Base-by-base conservation (phyloP, 2,329 filamentous ascomycete genomes). In the Aulographum hederae region DNA sequence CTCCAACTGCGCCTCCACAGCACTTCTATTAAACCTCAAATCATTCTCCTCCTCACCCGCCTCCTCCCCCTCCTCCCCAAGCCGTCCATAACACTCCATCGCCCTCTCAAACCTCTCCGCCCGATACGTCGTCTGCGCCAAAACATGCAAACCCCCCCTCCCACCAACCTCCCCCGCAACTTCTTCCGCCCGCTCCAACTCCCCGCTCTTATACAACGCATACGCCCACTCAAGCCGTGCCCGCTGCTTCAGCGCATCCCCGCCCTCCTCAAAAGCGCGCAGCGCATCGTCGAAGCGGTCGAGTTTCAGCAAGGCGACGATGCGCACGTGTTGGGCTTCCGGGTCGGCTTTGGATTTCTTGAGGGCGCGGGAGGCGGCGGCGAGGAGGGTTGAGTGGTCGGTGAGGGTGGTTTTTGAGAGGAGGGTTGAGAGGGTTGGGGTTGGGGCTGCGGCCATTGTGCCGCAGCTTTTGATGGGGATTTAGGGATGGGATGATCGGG, bases 251-350 rank as follows among this genome's bases (percentile, higher is more conserved):
- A 85, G 55, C 39, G 57, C 60, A 35, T 67, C 59, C 30, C 72
- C 71, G 13, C 63, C 71, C 21, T 73, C 68, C 37, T 73, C 67
- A 36, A 86, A 65, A 34, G 70, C 65, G 36, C 70, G 69, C 30
- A 82, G 58, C 28, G 78, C 78, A 51, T 89, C 80, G 35, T 78
- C 69, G 51, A 77, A 89, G 36, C 79, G 76, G 53, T 89, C 81
- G 42, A 89, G 69, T 50, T 84, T 82, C 39, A 89, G 62, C 14
- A 89, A 65, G 15, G 80, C 78, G 28, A 86, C 67, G 11, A 77
- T 65, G 37, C 76, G 74, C 21, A 73, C 75, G 48, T 76, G 73
- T 23, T 76, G 72, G 32, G 75, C 73, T 26, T 68, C 57, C 17
- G 60, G 36, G 40, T 75, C 65, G 32, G 50, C 50, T 46, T 73